These are phyloP conservation scores for Quercus bicolor DNA, from an alignment of 306 rosid species.

Conservation along the genomic window DNA sequence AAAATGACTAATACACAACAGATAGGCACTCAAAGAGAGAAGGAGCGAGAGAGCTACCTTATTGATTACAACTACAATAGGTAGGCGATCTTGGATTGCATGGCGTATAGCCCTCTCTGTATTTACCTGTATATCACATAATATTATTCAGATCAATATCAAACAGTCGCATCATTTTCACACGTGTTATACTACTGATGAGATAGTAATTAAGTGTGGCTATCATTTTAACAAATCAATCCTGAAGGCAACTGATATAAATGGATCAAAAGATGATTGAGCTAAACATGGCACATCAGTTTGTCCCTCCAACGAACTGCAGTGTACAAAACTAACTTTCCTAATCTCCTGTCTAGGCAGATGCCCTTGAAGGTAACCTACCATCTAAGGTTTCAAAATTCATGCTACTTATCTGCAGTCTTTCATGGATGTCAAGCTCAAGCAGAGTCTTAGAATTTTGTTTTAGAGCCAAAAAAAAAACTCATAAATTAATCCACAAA, in stretches of 20 bases:
- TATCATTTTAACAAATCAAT: not conserved
- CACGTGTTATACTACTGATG: not conserved
- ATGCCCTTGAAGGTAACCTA: not conserved
- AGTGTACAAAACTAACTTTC: not conserved
- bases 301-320: not conserved
- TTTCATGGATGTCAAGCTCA: not conserved
- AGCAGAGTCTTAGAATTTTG: not conserved
- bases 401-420: not conserved
- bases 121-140: conserved; percentile 59
- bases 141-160: conserved; percentile 11
- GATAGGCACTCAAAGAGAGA: not conserved
- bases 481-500: not conserved
- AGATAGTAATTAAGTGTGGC: not conserved
- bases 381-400: not conserved
- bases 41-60: conserved; percentile 42
- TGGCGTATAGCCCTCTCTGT: conserved; percentile 98
- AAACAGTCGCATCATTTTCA: not conserved
- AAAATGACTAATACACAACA: not conserved
- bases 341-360: not conserved
- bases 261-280: not conserved
- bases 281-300: not conserved
- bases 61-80: conserved; percentile 88
- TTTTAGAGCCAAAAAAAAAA: not conserved
- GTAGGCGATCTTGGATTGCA: conserved; percentile 88
- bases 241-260: not conserved